phyloP scores from a whole-genome alignment of 176 grass and related monocot species.

The Elymus sibiricus region DNA sequence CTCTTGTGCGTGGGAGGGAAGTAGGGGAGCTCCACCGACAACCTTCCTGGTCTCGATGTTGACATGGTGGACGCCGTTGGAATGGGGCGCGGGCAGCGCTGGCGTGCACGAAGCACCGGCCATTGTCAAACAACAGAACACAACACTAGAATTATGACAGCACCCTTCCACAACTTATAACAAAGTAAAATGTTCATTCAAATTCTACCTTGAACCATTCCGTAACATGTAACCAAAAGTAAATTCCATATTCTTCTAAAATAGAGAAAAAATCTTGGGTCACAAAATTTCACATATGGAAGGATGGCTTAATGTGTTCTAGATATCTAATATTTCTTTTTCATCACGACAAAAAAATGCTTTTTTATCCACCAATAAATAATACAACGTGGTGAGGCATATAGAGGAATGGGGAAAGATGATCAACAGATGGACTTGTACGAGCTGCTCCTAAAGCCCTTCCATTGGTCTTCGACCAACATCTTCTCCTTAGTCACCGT shows the following conservation, averaged over 20 bases:
- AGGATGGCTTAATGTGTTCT: slow-evolving; percentile 22
- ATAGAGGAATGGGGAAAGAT: neutral
- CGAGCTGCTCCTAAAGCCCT: slow-evolving; percentile 25
- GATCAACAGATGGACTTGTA: slow-evolving; percentile 42
- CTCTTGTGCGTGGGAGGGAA: too few relatives aligned
- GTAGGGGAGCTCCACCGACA: too few relatives aligned
- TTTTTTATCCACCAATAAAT: slow-evolving; percentile 11
- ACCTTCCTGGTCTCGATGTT: too few relatives aligned
- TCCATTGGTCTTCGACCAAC: slow-evolving; percentile 45
- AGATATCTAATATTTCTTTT: slow-evolving; percentile 30
- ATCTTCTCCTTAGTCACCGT: slow-evolving; percentile 92
- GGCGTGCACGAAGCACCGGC: too few relatives aligned
- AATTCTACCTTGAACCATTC: neutral
- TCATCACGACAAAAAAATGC: too few relatives aligned
- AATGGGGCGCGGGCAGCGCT: too few relatives aligned
- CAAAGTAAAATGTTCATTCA: slow-evolving; percentile 13
- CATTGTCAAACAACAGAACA: too few relatives aligned
- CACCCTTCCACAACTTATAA: slow-evolving; percentile 8
- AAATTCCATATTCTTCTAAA: slow-evolving; percentile 17
- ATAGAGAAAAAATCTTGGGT: neutral
- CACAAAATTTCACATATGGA: neutral
- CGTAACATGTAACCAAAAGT: slow-evolving; percentile 18
- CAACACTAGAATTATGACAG: neutral
- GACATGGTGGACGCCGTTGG: too few relatives aligned
- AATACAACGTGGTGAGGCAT: slow-evolving; percentile 14